phyloP scores from a whole-genome alignment of 129 eudicot genomes.

The Lonicera japonica region DNA sequence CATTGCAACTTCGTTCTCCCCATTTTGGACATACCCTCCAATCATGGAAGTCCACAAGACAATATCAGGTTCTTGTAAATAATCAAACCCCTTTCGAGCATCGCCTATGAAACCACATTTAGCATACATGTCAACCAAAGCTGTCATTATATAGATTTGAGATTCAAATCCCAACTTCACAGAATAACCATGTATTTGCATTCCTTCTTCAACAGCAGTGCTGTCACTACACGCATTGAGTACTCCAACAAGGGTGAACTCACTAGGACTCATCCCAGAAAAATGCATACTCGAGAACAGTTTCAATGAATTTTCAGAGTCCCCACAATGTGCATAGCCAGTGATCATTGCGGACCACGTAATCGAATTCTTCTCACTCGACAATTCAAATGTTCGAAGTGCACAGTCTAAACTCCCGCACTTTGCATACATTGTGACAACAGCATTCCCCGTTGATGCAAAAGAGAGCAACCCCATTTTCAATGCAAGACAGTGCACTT shows the following conservation, averaged over 20 bases:
- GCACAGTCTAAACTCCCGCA: conserved; percentile 69
- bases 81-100: conserved; percentile 77
- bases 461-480: conserved; percentile 43
- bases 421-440: conserved; percentile 83
- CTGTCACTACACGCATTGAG: conserved; percentile 78
- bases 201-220: conserved; percentile 42
- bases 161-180: conserved; percentile 60
- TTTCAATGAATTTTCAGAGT: conserved; percentile 47
- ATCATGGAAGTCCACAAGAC: conserved; percentile 94
- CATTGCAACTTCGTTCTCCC: conserved; percentile 65
- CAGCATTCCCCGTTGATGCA: conserved; percentile 66
- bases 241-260: conserved; percentile 88
- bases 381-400: conserved; percentile 40
- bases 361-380: conserved; percentile 48
- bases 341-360: conserved; percentile 97
- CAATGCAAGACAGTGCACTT: conserved; percentile 58
- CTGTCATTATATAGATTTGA: conserved; percentile 71
- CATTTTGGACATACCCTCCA: conserved; percentile 75
- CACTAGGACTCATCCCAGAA: conserved; percentile 57
- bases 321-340: conserved; percentile 83
- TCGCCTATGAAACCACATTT: conserved; percentile 67
- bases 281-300: conserved; percentile 73
- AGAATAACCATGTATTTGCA: conserved; percentile 62
- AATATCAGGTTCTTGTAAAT: conserved; percentile 56
- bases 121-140: conserved; percentile 90